Conservation (phyloP, 2,329 filamentous ascomycete genomes). For the Arachnomyces sp. region DNA sequence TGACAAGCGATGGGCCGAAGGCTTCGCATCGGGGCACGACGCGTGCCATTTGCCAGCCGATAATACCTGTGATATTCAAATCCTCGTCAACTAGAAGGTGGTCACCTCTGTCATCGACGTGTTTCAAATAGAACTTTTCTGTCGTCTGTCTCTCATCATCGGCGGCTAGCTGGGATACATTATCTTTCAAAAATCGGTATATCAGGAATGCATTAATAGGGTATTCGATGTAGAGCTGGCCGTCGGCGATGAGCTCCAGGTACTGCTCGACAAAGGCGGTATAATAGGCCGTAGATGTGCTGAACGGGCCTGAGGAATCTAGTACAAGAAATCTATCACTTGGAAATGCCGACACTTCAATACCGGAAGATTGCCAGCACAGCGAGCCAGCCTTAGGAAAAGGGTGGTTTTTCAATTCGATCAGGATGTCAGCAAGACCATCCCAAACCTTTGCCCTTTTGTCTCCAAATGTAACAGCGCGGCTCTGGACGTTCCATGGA, state of each 20-base stretch:
- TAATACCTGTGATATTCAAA: conserved; percentile 39
- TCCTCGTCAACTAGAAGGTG: conserved; percentile 39
- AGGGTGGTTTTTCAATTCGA: conserved; percentile 28
- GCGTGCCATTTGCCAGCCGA: conserved; percentile 37
- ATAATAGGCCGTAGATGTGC: conserved; percentile 27
- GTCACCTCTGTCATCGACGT: conserved; percentile 40
- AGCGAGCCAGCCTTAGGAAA: conserved; percentile 25
- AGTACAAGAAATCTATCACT: neutral
- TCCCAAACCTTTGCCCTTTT: conserved; percentile 24
- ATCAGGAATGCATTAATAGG: conserved; percentile 28
- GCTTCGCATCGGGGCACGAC: conserved; percentile 24
- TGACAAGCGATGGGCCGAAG: conserved; percentile 33
- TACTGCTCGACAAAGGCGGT: conserved; percentile 21
- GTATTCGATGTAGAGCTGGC: conserved; percentile 29
- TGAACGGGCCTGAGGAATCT: conserved; percentile 25
- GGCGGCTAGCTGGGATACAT: too few species aligned
- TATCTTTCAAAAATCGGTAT: conserved; percentile 31
- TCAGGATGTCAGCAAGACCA: conserved; percentile 27
- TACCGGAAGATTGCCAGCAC: too few species aligned
- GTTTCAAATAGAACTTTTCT: conserved; percentile 36
- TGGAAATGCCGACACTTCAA: too few species aligned
- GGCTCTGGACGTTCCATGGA: conserved; percentile 14
- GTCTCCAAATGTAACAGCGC: conserved; percentile 19
- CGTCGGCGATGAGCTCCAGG: conserved; percentile 25
- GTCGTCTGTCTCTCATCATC: neutral